Conservation (phyloP, 2,329 filamentous ascomycete genomes). For the Trichophyton mentagrophytes region DNA sequence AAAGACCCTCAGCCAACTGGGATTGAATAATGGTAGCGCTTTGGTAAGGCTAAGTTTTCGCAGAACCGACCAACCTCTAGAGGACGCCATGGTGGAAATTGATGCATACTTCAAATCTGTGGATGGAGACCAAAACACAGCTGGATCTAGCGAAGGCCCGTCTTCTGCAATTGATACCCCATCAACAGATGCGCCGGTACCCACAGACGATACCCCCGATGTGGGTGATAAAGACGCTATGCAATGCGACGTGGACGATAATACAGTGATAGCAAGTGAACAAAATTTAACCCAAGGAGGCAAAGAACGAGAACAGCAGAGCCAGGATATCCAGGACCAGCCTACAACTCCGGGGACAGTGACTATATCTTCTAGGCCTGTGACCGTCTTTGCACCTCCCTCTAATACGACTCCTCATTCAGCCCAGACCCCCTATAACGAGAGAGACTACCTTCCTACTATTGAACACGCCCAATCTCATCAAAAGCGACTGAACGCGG, state of each 20-base stretch:
- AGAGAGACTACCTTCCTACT: slow-evolving; percentile 67
- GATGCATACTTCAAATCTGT: slow-evolving; percentile 54
- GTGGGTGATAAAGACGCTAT: slow-evolving; percentile 10
- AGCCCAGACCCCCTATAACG: slow-evolving; percentile 52
- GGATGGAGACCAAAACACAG: slow-evolving; percentile 19
- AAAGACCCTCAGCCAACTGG: slow-evolving; percentile 76
- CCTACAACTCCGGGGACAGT: slow-evolving; percentile 11
- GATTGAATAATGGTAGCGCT: slow-evolving; percentile 71
- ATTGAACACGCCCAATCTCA: slow-evolving; percentile 74
- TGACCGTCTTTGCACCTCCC: slow-evolving; percentile 68
- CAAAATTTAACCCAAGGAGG: slow-evolving; percentile 1
- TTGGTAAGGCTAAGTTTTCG: slow-evolving; percentile 67
- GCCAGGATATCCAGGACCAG: slow-evolving; percentile 3
- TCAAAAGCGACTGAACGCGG: slow-evolving; percentile 60
- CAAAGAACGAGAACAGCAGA: slow-evolving; percentile 4
- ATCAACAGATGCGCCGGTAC: slow-evolving; percentile 6
- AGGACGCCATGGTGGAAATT: slow-evolving; percentile 76
- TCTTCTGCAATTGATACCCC: neutral
- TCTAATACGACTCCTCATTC: slow-evolving; percentile 61
- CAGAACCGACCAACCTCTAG: slow-evolving; percentile 62
- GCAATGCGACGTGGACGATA: slow-evolving; percentile 8
- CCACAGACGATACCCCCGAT: slow-evolving; percentile 8
- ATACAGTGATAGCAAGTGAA: slow-evolving; percentile 6
- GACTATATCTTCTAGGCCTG: slow-evolving; percentile 33
- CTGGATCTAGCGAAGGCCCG: slow-evolving; percentile 10